Evolutionary conservation across 257 asterid species (phyloP), one percentile per base, ranked within the genome.

Genomic region (Jasminum sambac): DNA sequence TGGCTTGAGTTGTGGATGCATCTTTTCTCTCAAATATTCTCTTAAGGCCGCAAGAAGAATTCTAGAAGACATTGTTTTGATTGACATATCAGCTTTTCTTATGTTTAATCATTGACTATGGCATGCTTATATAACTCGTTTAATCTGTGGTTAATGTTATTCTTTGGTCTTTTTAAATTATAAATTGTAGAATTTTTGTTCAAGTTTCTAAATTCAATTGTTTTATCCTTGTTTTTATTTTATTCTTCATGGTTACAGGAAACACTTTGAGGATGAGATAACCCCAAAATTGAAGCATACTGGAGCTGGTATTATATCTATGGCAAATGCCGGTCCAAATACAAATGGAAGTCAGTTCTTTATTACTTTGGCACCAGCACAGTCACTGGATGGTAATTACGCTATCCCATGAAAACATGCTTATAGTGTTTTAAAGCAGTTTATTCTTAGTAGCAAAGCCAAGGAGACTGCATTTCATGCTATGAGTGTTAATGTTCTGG

Each of bases 241-340:
- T 1, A 37, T 7, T 52, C 9, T 13, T 30, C 9, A 17, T 57
- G 57, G 50, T 73, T 79, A 84, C 88, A 93, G 98, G 55, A 79
- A 89, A 66, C 95, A 91, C 83, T 95, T 91, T 79, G 99, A 91
- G 2, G 99, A 95, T 61, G 99, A 95, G 88, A 86, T 89, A 61
- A 82, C 68, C 57, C 83, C 87, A 72, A 89, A 91, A 78, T 79
- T 95, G 78, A 95, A 95, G 87, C 98, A 95, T 77, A 91, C 99
- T 0, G 99, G 99, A 68, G 99, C 98, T 70, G 99, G 99, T 50
- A 87, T 95, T 79, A 43, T 95, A 80, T 95, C 97, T 77, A 91
- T 91, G 99, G 99, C 99, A 23, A 91, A 91, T 88, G 99, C 99
- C 65, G 99, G 99, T 69, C 97, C 99, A 11, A 87, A 95, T 79